Percentiles rank a stretch among this genome's conserved stretches.
phyloP scores from a whole-genome alignment of 495 filamentous ascomycete genomes.

The Clavariopsis aquatica region DNA sequence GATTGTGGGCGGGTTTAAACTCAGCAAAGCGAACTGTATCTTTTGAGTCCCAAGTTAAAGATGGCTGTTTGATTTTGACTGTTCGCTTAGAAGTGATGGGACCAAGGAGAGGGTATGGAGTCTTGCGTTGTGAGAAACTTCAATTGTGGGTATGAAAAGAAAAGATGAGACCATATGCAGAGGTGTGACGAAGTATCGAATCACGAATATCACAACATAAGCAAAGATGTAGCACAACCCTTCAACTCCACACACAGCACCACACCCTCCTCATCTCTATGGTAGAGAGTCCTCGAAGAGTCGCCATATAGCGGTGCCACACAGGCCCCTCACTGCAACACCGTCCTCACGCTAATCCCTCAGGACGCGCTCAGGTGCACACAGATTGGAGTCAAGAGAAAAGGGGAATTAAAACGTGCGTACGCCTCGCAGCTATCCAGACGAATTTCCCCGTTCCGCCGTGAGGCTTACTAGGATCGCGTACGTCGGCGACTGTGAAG shows the following conservation, averaged over 20 bases:
- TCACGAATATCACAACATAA: background rate
- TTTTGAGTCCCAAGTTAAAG: too few species aligned
- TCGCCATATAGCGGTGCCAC: background rate
- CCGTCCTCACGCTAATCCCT: constrained; percentile 1
- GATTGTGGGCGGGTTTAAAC: too few species aligned
- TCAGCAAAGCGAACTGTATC: too few species aligned
- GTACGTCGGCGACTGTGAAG: constrained; percentile 23
- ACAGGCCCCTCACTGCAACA: constrained; percentile 3
- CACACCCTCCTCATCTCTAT: background rate
- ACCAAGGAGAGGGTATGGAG: too few species aligned
- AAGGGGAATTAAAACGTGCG: background rate
- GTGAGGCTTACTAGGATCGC: constrained; percentile 19
- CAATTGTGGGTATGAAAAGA: too few species aligned
- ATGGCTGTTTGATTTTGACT: too few species aligned
- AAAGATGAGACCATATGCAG: too few species aligned
- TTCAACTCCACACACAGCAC: background rate
- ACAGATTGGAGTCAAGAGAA: background rate
- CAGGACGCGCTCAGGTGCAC: background rate
- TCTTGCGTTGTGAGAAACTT: too few species aligned
- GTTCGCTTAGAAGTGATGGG: too few species aligned
- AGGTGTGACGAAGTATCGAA: too few species aligned
- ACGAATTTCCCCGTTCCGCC: constrained; percentile 14
- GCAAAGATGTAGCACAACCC: constrained; percentile 1
- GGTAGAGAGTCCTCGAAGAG: background rate
- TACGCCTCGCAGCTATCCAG: constrained; percentile 28